phyloP scores from a whole-genome alignment of 805 yeast genomes.

The Torulaspora quercuum region DNA sequence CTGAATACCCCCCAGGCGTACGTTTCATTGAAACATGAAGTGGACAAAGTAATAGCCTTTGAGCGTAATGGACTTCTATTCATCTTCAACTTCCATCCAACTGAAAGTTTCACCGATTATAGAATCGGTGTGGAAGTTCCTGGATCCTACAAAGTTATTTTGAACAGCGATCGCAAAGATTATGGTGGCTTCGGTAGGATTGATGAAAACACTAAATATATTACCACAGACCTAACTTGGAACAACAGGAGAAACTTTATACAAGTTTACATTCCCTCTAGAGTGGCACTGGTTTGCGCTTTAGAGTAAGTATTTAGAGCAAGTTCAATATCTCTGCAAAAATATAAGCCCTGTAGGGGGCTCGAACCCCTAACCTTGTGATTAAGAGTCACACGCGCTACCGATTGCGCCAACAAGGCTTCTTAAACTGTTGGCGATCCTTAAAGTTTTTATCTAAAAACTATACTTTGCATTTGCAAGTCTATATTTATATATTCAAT shows the following conservation, averaged over 20 bases:
- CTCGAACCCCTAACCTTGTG: constrained; percentile 29
- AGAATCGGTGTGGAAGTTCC: constrained; percentile 82
- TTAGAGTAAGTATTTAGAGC: constrained; percentile 13
- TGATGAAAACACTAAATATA: constrained; percentile 51
- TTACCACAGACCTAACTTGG: constrained; percentile 77
- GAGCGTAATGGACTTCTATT: constrained; percentile 85
- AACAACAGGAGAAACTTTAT: constrained; percentile 71
- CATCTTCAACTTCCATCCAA: constrained; percentile 87
- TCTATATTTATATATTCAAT: too few relatives aligned
- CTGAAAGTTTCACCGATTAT: constrained; percentile 77
- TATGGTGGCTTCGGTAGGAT: constrained; percentile 84
- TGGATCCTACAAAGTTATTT: constrained; percentile 70
- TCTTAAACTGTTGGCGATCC: constrained; percentile 17
- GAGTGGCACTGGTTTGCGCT: constrained; percentile 65
- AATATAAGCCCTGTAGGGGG: constrained; percentile 26
- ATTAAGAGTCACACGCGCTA: constrained; percentile 28
- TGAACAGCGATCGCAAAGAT: constrained; percentile 66
- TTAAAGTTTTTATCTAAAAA: too few relatives aligned
- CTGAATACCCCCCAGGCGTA: constrained; percentile 72
- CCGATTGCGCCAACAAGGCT: constrained; percentile 29
- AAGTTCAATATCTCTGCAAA: background rate
- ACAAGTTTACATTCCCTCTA: constrained; percentile 76
- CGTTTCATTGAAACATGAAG: constrained; percentile 82
- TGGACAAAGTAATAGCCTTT: constrained; percentile 82
- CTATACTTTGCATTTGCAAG: too few relatives aligned